Evolutionary conservation across 2,329 filamentous ascomycete genomes (phyloP), one percentile per base, ranked within the genome.

Genomic region (Diaporthe citrichinensis): DNA sequence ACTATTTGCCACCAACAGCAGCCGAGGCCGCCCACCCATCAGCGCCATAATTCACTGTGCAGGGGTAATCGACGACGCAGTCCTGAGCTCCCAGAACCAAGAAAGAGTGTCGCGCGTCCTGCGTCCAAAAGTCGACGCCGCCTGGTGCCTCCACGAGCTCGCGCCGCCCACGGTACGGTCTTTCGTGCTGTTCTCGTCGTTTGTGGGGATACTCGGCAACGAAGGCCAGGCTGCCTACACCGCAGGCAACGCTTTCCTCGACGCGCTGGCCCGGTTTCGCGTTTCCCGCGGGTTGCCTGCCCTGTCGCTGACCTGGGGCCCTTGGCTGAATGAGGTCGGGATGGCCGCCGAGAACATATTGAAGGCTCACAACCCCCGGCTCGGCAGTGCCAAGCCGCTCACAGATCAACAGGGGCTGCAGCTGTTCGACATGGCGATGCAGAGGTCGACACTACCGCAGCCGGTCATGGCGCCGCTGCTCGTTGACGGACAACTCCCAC

Each of bases 91-190:
- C 1, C 65, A 69, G 36, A 41, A 7, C 34, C 49, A 49, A 23
- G 46, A 20, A 6, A 49, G 65, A 7, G 17, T 69, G 8, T 69
- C 65, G 49, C 34, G 49, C 8, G 65, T 69, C 49, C 65, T 69
- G 9, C n/a, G n/a, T 3, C 65, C 65, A 20, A 69, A 69, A 5
- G 65, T 69, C n/a, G n/a, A 69, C 65, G 65, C 46, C n/a, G 65
- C 65, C 12, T 69, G 65, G 65, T n/a, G n/a, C 15, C n/a, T 69
- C 34, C 65, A 69, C 34, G 49, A 69, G 49, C 65, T 69, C 17
- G 49, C 65, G 14, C 65, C 65, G 10, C 17, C 49, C 4, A 41
- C 65, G 1, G 65, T 69, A 3, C 49, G 65, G 65, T 69, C 65
- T 0, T 69, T 69, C 17, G 49, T 69, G 2, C 8, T 69, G n/a